Base-by-base conservation (phyloP, 208 protist genomes). In the Acanthamoeba healyi region DNA sequence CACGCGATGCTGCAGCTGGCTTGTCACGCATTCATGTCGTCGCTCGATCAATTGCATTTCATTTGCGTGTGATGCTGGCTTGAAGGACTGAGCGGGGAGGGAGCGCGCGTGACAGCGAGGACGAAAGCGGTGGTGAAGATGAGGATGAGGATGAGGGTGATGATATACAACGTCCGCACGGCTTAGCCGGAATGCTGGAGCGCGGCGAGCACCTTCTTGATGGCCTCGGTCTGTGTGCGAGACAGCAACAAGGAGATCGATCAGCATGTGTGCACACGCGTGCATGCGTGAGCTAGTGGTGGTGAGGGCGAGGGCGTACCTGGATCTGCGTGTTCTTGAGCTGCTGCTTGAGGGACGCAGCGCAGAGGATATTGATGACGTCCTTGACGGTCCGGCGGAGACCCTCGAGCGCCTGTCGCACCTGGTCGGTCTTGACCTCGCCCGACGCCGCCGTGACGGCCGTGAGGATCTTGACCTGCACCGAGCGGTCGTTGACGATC, bases 401-500 rank as follows among this genome's bases (percentile, higher is more conserved):
- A 24, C 70, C 70, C 40, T 79, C 70, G 70, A 79, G 70, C 32
- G 70, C 29, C 38, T 79, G 70, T 29, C 70, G 70, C 34, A 79
- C 70, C 70, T 79, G 70, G 40, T 79, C 70, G 70, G 70, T 79
- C 70, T 79, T 79, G 70, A 79, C 38, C 17, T 79, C 40, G 70
- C 70, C 70, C 70, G 70, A 44, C 14, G 70, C 70, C 38, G 70
- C 70, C 36, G 70, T 79, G 6, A 79, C 70, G 2, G 70, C 70
- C 26, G 70, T 79, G 15, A 79, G 40, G 40, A 79, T 79, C 70
- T 79, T 79, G 32, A 79, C 70, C 40, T 79, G 70, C 38, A 79
- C 70, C 6, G 70, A 0, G 70, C 70, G 70, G 26, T 79, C 70
- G 70, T 79, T 79, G 34, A 79, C 40, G 70, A 79, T 79, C 70